These are phyloP conservation scores for Fusarium tanahbumbuense DNA, from an alignment of 2,329 filamentous ascomycete species.

Conservation along the genomic window DNA sequence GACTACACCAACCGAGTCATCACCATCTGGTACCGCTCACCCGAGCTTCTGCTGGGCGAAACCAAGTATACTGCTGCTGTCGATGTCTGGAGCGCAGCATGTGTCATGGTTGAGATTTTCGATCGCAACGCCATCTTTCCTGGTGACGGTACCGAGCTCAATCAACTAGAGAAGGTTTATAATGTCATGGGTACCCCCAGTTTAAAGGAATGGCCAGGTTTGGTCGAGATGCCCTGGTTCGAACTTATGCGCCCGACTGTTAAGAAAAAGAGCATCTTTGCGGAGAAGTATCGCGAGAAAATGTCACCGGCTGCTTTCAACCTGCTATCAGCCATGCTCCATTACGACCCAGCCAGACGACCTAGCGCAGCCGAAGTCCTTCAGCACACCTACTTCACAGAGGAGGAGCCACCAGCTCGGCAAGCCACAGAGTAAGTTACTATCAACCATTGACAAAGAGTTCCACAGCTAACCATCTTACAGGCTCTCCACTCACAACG, in stretches of 20 bases:
- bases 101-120: conserved; percentile 97
- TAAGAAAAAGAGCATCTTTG: conserved; percentile 79
- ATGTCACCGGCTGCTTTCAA: conserved; percentile 86
- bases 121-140: conserved; percentile 94
- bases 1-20: conserved; percentile 99
- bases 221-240: conserved; percentile 97
- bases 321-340: conserved; percentile 84
- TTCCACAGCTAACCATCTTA: conserved; percentile 48
- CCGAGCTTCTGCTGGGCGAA: conserved; percentile 89
- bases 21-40: conserved; percentile 88
- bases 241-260: conserved; percentile 85
- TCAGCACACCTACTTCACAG: conserved; percentile 86
- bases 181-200: conserved; percentile 89
- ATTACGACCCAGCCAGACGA: conserved; percentile 85
- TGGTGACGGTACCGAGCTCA: conserved; percentile 94
- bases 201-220: conserved; percentile 84
- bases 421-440: conserved; percentile 84
- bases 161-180: conserved; percentile 97
- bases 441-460: background rate
- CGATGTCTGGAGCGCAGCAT: conserved; percentile 97
- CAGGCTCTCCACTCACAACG: conserved; percentile 82
- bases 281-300: conserved; percentile 81
- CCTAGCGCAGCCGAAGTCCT: conserved; percentile 87
- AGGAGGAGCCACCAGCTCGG: conserved; percentile 79
- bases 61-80: conserved; percentile 91